Evolutionary conservation across 106 monocot species (phyloP).

Genomic region (Acanthochlamys bracteata): DNA sequence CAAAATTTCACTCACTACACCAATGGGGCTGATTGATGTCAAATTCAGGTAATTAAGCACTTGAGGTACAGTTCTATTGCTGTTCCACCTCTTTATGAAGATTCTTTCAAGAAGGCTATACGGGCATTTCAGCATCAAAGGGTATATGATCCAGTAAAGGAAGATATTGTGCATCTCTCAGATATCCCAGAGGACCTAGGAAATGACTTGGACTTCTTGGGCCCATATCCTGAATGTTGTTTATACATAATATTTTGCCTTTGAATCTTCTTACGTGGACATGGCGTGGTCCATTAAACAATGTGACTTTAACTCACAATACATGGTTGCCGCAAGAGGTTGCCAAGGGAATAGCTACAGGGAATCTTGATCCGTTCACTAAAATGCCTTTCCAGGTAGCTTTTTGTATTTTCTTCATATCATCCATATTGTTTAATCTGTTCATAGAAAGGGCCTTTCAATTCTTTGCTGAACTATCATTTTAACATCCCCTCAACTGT

Average conservation of each 20-base stretch:
- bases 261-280: no score
- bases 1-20: no score
- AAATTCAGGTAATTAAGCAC: conserved; percentile 78
- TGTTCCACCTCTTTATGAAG: conserved; percentile 79
- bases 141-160: conserved; percentile 73
- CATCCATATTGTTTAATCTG: background rate
- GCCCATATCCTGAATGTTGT: conserved; percentile 93
- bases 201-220: conserved; percentile 77
- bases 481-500: no score
- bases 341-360: conserved; percentile 77
- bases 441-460: no score
- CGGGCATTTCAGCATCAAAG: conserved; percentile 86
- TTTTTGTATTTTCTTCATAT: no score
- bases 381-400: conserved; percentile 87
- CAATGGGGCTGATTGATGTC: background rate
- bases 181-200: conserved; percentile 35
- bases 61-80: conserved; percentile 60
- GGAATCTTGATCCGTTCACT: conserved; percentile 82
- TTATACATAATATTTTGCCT: conserved; percentile 5
- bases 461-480: no score
- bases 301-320: conserved; percentile 35
- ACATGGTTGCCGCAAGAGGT: conserved; percentile 65
- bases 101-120: conserved; percentile 71
- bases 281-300: no score
- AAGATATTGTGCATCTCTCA: conserved; percentile 66